phyloP scores from a whole-genome alignment of 2,329 filamentous ascomycete species.

The Ilyonectria robusta region DNA sequence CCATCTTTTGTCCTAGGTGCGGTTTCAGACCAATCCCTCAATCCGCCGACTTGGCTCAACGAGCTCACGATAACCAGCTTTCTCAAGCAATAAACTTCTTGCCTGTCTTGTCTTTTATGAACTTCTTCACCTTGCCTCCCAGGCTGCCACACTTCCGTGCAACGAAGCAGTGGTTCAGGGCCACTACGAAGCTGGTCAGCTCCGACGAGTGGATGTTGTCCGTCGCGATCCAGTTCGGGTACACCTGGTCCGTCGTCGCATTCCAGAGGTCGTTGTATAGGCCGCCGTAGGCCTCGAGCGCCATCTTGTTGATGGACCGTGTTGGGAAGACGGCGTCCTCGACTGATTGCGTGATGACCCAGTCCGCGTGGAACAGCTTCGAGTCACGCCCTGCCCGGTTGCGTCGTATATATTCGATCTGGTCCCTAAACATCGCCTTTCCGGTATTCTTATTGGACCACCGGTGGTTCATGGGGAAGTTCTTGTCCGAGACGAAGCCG shows the following conservation, averaged over 20 bases:
- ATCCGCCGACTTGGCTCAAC: background rate
- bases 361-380: slow-evolving; percentile 46
- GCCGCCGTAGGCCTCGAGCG: slow-evolving; percentile 35
- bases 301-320: slow-evolving; percentile 29
- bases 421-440: slow-evolving; percentile 38
- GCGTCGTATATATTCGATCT: slow-evolving; percentile 35
- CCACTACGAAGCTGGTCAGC: slow-evolving; percentile 45
- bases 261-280: slow-evolving; percentile 47
- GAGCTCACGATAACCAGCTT: no score
- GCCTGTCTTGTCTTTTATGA: background rate
- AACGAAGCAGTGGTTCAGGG: slow-evolving; percentile 51
- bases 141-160: slow-evolving; percentile 27
- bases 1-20: background rate
- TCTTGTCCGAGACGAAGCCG: slow-evolving; percentile 47
- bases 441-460: slow-evolving; percentile 42
- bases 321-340: slow-evolving; percentile 9
- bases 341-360: slow-evolving; percentile 44
- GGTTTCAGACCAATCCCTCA: background rate
- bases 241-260: slow-evolving; percentile 37
- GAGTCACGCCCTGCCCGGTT: slow-evolving; percentile 28
- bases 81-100: no score
- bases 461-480: slow-evolving; percentile 44
- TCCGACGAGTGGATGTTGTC: slow-evolving; percentile 46
- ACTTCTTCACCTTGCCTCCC: slow-evolving; percentile 18
- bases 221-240: slow-evolving; percentile 53